Base-by-base conservation (phyloP, 257 asterid species). In the Petunia axillaris region DNA sequence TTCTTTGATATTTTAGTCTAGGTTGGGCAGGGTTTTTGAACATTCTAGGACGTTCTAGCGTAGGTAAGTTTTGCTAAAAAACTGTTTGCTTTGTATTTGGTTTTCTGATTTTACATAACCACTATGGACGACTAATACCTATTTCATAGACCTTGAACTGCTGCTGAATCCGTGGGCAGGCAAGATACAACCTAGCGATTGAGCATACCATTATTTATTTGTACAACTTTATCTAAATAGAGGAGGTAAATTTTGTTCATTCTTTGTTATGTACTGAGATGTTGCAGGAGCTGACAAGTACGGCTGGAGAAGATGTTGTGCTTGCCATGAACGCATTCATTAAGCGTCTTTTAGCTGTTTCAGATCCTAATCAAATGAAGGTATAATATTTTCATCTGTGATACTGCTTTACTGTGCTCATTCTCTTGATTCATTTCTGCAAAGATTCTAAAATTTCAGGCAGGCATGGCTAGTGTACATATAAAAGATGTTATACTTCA, bases 341-440 rank as follows among this genome's bases (percentile, higher is more conserved):
- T 83, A 94, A 92, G 84, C 97, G 99, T 77, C 92, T 96, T 37
- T 80, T 96, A 89, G 95, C 94, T 40, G 92, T 91, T 81, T 86
- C 98, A 25, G 99, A 95, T 88, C 98, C 98, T 68, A 88, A 81
- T 88, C 96, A 88, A 85, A 96, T 96, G 97, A 96, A 93, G 98
- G 99, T 96, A 87, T 64, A 14, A 36, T 37, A 50, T 71, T 50
- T 73, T 36, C 25, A 11, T 67, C 44, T n/a, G 40, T 48, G 75
- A 43, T 43, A 8, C 76, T 50, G 62, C 46, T 48, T 48, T 25
- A 11, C 43, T 9, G 59, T 11, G 44, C 43, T 10, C 62, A 48
- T 2, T 14, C 6, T 48, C 77, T 35, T 6, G 1, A 71, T 48
- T 35, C 44, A 35, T 71, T 25, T 71, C 77, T 48, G 77, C 7